Conservation (phyloP, 73 alveolate species). For the Breviolum minutum region DNA sequence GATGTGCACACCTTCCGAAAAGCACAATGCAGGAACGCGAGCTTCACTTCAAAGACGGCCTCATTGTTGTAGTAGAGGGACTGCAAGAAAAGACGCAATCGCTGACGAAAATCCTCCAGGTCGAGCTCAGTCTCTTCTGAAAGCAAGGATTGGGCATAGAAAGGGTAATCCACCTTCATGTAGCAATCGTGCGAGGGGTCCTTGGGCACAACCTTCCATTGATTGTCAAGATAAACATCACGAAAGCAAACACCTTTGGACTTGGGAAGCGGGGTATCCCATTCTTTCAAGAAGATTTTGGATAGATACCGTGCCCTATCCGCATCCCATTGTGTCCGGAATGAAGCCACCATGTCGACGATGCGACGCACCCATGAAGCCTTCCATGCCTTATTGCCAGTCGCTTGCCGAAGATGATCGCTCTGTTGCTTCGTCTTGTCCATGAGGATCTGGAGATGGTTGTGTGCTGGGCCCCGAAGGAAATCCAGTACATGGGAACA, state of each 20-base stretch:
- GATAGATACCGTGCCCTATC: neutral
- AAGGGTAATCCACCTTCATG: neutral
- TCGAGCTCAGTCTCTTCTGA: neutral
- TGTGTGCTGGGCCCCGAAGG: neutral
- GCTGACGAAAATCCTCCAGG: neutral
- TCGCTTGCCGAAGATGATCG: neutral
- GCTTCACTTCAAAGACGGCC: neutral
- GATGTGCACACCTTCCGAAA: neutral
- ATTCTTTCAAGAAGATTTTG: neutral
- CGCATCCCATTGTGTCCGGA: neutral
- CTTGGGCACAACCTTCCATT: neutral
- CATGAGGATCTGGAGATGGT: neutral
- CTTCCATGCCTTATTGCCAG: constrained; percentile 13
- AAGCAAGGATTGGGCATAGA: neutral
- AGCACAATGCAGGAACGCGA: neutral
- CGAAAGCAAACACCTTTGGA: neutral
- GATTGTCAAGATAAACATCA: neutral
- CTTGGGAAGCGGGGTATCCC: constrained; percentile 2
- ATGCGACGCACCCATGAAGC: neutral
- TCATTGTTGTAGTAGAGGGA: neutral
- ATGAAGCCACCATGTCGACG: neutral
- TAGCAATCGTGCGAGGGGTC: neutral
- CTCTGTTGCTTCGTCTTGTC: neutral
- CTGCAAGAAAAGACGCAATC: neutral
- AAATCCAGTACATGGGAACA: too few species aligned